phyloP scores from a whole-genome alignment of 2,329 filamentous ascomycete genomes.

The Diaporthe longicolla region DNA sequence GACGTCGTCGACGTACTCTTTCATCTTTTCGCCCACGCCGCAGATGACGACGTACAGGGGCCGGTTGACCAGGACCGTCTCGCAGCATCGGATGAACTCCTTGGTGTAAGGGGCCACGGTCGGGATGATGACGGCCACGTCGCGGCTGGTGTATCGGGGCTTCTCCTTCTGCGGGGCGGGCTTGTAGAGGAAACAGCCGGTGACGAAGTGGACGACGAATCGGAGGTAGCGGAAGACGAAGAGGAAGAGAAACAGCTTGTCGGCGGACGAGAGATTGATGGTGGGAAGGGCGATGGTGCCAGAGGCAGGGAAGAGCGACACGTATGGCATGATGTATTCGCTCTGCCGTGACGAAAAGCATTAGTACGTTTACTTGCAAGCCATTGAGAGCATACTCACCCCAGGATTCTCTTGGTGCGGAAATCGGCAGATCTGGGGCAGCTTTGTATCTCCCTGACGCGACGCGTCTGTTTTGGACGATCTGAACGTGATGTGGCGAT shows the following conservation, averaged over 20 bases:
- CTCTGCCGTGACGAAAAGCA: too few species aligned
- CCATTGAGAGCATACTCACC: neutral
- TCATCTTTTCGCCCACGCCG: slow-evolving; percentile 56
- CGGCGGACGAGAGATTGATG: neutral
- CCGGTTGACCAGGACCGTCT: slow-evolving; percentile 55
- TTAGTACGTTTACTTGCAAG: neutral
- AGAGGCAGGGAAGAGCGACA: neutral
- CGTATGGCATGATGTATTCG: neutral
- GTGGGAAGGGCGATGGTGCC: neutral
- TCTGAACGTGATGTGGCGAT: neutral
- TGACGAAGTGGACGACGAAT: slow-evolving; percentile 58
- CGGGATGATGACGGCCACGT: slow-evolving; percentile 67
- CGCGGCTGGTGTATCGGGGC: slow-evolving; percentile 52
- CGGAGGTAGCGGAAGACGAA: slow-evolving; percentile 63
- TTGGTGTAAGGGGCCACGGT: slow-evolving; percentile 61
- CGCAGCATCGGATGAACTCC: slow-evolving; percentile 59
- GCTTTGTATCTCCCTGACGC: neutral
- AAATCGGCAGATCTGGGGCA: fast-evolving
- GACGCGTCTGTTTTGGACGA: neutral
- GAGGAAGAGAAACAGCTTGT: slow-evolving; percentile 51
- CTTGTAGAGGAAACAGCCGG: slow-evolving; percentile 56
- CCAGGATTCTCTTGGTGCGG: neutral
- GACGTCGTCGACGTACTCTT: slow-evolving; percentile 39
- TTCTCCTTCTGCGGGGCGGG: slow-evolving; percentile 49
- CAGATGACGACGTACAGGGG: slow-evolving; percentile 60